Evolutionary conservation across 179 eudicot genomes (phyloP), one percentile per base, ranked within the genome.

Genomic region (Silene vulgaris): DNA sequence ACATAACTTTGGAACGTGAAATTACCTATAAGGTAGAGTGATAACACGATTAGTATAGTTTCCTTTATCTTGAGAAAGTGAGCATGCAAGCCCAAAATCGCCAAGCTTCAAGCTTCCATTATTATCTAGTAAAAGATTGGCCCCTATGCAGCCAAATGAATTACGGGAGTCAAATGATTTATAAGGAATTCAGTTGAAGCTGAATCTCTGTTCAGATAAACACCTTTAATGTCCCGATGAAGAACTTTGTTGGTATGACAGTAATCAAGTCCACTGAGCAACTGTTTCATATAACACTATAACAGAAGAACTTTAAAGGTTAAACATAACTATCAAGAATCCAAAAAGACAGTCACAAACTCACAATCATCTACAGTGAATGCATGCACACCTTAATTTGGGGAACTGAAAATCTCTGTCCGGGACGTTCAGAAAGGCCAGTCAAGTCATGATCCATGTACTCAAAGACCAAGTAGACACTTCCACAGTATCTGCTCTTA

Each of bases 51-150:
- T 82, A 14, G 85, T 82, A 61, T 72, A 76, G 68, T 76, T 59
- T 62, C 16, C 35, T 63, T 67, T 75, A 2, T 67, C 23, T 7
- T 26, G 21, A 50, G 80, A 48, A 57, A 63, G 65, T 6, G 77
- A 30, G 69, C 76, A 75, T 0, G 82, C 76, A 54, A 79, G 80
- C 70, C 85, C 82, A 69, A 82, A 82, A 74, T 82, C 83, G 30
- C 80, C 85, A 52, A 82, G 80, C 78, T 82, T 82, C 80, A 79
- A 76, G 77, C 80, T 82, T 54, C 82, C 85, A 35, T 82, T 64
- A 73, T 82, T 82, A 57, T 82, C 74, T 48, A 82, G 75, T 37
- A 82, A 72, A 54, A 82, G 69, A 68, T 82, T 82, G 63, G 85
- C 74, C 62, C 85, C 80, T 82, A 30, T 32, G 63, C 37, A 72